These are phyloP conservation scores for Aspergillus heteromorphus DNA, from an alignment of 495 filamentous ascomycete species.

Conservation along the genomic window DNA sequence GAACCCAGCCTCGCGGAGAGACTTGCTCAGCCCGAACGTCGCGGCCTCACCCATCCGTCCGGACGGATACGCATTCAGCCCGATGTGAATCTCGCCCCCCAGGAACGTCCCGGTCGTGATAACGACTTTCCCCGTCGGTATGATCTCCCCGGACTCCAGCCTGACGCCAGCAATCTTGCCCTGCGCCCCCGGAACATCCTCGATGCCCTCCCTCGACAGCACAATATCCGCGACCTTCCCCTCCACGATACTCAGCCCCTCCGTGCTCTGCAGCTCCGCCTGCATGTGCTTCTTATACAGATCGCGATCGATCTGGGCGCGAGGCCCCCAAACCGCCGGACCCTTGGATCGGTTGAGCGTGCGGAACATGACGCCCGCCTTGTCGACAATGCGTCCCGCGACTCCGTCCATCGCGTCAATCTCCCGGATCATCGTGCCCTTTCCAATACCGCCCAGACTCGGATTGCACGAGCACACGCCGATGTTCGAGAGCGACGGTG, in stretches of 20 bases:
- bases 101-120: conserved; percentile 97
- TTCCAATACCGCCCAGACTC: conserved; percentile 96
- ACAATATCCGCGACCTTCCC: conserved; percentile 93
- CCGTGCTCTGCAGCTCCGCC: conserved; percentile 72
- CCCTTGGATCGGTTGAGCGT: conserved; percentile 85
- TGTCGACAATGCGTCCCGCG: conserved; percentile 84
- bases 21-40: conserved; percentile 90
- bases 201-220: conserved; percentile 45
- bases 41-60: conserved; percentile 93
- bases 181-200: conserved; percentile 47
- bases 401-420: conserved; percentile 94
- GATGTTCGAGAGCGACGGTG: conserved; percentile 79
- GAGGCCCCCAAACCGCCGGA: conserved; percentile 92
- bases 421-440: conserved; percentile 93
- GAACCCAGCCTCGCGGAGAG: conserved; percentile 84
- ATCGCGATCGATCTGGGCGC: conserved; percentile 91
- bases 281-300: conserved; percentile 91
- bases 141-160: conserved; percentile 81
- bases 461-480: conserved; percentile 98
- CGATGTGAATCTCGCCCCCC: conserved; percentile 95
- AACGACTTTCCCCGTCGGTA: conserved; percentile 74
- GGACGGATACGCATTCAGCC: conserved; percentile 74
- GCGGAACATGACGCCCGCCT: conserved; percentile 87
- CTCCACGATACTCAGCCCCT: conserved; percentile 71
- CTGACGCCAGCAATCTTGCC: conserved; percentile 79